Evolutionary conservation across 1,284 basidiomycete genomes (phyloP).

Genomic region (Rhodotorula sp.): DNA sequence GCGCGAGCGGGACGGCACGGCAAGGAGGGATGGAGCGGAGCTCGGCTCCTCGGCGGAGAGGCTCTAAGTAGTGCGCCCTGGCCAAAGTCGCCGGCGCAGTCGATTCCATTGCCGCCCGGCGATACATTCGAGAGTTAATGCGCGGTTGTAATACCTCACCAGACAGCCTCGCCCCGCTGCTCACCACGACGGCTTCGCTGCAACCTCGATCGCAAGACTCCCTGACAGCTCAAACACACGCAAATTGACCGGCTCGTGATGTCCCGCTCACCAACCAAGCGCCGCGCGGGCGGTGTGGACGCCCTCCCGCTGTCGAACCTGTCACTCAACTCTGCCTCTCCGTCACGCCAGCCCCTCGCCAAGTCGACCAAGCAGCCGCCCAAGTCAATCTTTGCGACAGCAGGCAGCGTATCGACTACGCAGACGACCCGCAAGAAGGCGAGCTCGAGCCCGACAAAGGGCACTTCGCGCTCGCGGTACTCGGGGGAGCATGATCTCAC

Average conservation of each 20-base stretch:
- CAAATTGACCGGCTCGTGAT: background rate
- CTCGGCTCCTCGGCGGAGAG: background rate
- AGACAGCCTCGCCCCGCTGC: background rate
- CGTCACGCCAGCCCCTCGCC: constrained; percentile 4
- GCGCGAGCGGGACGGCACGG: no score
- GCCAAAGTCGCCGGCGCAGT: background rate
- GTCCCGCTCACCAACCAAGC: constrained; percentile 17
- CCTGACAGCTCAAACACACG: background rate
- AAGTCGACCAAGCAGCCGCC: background rate
- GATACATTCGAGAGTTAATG: background rate
- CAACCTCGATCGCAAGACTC: background rate
- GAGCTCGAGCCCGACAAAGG: constrained; percentile 17
- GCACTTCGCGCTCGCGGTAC: background rate
- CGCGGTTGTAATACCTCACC: background rate
- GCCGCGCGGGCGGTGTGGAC: background rate
- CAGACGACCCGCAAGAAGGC: constrained; percentile 32
- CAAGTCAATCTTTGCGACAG: constrained; percentile 9
- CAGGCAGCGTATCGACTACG: background rate
- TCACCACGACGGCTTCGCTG: background rate
- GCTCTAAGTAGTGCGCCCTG: background rate
- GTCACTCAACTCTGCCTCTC: constrained; percentile 32
- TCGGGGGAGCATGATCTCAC: constrained; percentile 19
- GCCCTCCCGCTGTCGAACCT: constrained; percentile 21
- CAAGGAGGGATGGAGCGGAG: background rate
- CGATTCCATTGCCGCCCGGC: background rate